These are phyloP conservation scores for Tricholoma hemisulphureum DNA, from an alignment of 768 basidiomycete genomes.

Conservation along the genomic window DNA sequence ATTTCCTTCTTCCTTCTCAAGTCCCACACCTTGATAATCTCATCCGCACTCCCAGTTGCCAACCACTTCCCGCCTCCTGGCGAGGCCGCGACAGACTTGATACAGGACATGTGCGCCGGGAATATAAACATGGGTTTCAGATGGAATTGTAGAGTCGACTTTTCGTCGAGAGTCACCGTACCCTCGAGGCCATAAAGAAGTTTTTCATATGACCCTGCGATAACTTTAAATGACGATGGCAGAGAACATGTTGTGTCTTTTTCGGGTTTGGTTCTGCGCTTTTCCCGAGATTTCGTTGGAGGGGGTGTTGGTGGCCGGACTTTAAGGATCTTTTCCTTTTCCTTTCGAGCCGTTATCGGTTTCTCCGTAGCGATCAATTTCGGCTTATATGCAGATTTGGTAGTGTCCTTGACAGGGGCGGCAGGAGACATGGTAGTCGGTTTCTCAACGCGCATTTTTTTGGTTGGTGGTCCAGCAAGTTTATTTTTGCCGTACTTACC, in stretches of 20 bases:
- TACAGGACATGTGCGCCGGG: constrained; percentile 92
- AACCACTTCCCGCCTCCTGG: constrained; percentile 94
- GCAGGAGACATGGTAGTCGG: constrained; percentile 12
- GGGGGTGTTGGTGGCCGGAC: not conserved
- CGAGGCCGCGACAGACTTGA: constrained; percentile 87
- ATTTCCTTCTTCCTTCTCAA: constrained; percentile 87
- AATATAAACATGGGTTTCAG: constrained; percentile 91
- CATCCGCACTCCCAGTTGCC: constrained; percentile 93
- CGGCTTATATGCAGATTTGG: not conserved
- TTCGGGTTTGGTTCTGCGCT: constrained; percentile 15
- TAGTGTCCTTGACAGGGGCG: constrained; percentile 3
- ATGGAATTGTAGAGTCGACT: constrained; percentile 29
- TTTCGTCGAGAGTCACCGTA: constrained; percentile 38
- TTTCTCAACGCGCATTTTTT: constrained; percentile 26
- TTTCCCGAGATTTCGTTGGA: constrained; percentile 12
- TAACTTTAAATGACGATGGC: constrained; percentile 73
- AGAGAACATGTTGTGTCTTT: constrained; percentile 22
- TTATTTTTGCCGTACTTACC: not conserved
- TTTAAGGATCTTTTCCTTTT: not conserved
- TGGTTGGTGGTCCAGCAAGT: constrained; percentile 15
- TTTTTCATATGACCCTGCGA: constrained; percentile 96
- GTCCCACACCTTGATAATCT: constrained; percentile 97
- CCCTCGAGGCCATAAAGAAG: constrained; percentile 89
- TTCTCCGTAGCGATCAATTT: not conserved
- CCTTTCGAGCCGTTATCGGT: constrained; percentile 3